Base-by-base conservation (phyloP, 148 eudicot genomes). In the Amaranthus cruentus region DNA sequence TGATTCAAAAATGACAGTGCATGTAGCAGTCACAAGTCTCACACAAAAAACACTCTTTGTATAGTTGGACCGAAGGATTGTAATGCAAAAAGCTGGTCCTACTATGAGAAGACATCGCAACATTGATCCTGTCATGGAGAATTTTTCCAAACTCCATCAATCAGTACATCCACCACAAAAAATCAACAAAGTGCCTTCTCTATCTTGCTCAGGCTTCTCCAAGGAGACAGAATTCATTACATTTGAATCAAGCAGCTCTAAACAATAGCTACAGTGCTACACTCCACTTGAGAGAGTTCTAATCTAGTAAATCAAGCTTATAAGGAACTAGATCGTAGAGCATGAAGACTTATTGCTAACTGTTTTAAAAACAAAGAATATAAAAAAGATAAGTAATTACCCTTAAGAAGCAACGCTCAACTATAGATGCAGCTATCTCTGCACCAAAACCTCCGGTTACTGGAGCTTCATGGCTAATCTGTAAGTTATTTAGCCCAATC, bases 401-500 rank as follows among this genome's bases (percentile, higher is more conserved):
- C 90, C 97, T 87, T 79, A 90, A 78, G 84, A 95, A 95, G 88
- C 99, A 95, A 58, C 97, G 87, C 70, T 95, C 99, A 5, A 87
- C 84, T 47, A 95, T 75, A 47, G 99, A 92, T 55, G 99, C 97
- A 79, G 99, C 95, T 54, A 95, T 86, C 74, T 95, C 99, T 78
- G 97, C 99, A n/a, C 97, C 99, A 80, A 95, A 95, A 77, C 99
- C 99, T 73, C 97, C 97, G 14, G 99, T 95, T 57, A 92, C 85
- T 55, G 99, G 99, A 81, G 99, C 99, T 86, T 95, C 99, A 80
- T 95, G 99, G 74, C 99, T 95, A 66, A 95, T 83, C 99, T 95
- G 83, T 66, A 82, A 49, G 55, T 59, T 69, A 57, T 13, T 28
- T 28, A 61, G 53, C 7, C 69, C 55, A 70, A 62, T 66, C 21